Conservation (phyloP, 805 yeast species). For the Jamesozyma spencerorum region DNA sequence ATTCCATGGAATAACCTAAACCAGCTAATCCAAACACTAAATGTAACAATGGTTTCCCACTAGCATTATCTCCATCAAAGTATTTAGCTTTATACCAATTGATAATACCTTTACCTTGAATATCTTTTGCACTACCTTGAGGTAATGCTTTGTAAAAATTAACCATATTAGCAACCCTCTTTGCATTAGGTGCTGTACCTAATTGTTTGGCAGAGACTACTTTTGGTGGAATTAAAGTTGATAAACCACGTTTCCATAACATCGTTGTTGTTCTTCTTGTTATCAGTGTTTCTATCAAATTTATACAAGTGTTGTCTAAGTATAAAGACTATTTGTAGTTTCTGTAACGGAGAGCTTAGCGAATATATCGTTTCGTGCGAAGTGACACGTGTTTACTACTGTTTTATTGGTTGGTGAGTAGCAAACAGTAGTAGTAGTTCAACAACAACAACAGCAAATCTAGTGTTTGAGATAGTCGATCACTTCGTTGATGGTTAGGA, state of each 20-base stretch:
- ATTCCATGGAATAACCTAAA: conserved; percentile 85
- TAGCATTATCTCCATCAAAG: conserved; percentile 75
- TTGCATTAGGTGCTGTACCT: conserved; percentile 92
- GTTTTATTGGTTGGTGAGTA: too few species aligned
- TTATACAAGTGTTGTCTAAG: too few species aligned
- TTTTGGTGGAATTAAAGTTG: conserved; percentile 97
- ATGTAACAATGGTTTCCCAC: conserved; percentile 78
- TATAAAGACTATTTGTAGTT: too few species aligned
- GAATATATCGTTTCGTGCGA: too few species aligned
- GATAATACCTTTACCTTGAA: conserved; percentile 47
- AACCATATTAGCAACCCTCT: conserved; percentile 92
- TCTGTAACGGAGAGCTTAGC: too few species aligned
- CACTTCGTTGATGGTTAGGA: conserved; percentile 1
- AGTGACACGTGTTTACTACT: too few species aligned
- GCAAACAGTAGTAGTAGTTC: too few species aligned
- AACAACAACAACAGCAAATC: too few species aligned
- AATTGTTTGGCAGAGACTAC: conserved; percentile 93
- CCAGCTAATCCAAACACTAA: conserved; percentile 56
- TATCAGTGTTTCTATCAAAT: too few species aligned
- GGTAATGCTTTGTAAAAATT: conserved; percentile 93
- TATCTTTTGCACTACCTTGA: conserved; percentile 78
- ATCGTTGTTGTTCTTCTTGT: conserved; percentile 2
- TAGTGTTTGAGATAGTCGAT: neutral
- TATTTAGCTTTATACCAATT: conserved; percentile 79
- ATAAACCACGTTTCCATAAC: conserved; percentile 84